phyloP scores from a whole-genome alignment of 371 early-diverging fungal species.

The Mortierella sp. region DNA sequence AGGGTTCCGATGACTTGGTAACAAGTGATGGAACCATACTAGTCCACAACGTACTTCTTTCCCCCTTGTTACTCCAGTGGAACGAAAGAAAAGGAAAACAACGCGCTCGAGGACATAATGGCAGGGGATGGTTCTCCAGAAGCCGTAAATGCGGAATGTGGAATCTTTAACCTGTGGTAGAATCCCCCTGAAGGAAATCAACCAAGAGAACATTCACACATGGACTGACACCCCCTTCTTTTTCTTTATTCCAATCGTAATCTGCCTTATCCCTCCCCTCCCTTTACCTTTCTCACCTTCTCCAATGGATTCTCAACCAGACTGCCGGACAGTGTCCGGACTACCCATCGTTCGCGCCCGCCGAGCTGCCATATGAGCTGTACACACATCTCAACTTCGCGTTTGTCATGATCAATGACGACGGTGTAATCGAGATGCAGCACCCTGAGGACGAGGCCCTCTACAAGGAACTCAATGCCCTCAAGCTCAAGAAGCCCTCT shows the following conservation, averaged over 20 bases:
- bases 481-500: slow-evolving; percentile 44
- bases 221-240: not conserved
- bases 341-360: slow-evolving; percentile 51
- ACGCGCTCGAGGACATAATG: not conserved
- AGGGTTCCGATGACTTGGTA: not conserved
- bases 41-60: not conserved
- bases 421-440: slow-evolving; percentile 45
- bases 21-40: not conserved
- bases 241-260: not conserved
- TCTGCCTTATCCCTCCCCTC: not conserved
- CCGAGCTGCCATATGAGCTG: slow-evolving; percentile 36
- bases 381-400: slow-evolving; percentile 55
- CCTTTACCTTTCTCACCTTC: not conserved
- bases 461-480: slow-evolving; percentile 51
- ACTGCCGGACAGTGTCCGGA: slow-evolving; percentile 41
- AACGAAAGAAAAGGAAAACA: not conserved
- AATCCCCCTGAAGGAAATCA: not conserved
- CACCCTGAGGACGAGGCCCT: slow-evolving; percentile 28
- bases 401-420: slow-evolving; percentile 51
- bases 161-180: slow-evolving; percentile 15
- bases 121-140: not conserved
- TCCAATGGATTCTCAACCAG: slow-evolving; percentile 15
- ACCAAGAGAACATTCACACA: not conserved
- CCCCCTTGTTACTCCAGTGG: too few relatives aligned
- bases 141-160: slow-evolving; percentile 16